Evolutionary conservation across 495 filamentous ascomycete genomes (phyloP).

Genomic region (Tuber aestivum): DNA sequence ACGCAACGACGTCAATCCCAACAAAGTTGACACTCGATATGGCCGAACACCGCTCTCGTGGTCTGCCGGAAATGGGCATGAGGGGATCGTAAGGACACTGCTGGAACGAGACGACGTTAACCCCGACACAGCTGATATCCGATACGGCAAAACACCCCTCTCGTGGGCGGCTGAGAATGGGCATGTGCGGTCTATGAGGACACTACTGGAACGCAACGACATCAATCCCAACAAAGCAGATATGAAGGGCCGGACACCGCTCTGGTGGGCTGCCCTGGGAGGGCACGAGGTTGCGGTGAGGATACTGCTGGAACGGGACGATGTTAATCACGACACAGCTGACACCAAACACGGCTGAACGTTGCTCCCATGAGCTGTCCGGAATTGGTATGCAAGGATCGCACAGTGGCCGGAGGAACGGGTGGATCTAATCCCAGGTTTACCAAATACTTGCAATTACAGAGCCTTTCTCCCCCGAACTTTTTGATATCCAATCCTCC

Average conservation of each 20-base stretch:
- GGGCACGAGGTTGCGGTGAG: background rate
- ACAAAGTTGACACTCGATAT: background rate
- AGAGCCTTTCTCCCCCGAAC: background rate
- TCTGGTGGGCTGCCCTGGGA: background rate
- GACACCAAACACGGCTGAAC: background rate
- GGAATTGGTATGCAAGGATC: background rate
- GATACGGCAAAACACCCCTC: background rate
- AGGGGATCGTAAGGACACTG: background rate
- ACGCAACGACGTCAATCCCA: background rate
- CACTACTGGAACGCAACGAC: background rate
- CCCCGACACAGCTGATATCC: background rate
- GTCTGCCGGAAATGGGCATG: background rate
- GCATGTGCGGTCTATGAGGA: background rate
- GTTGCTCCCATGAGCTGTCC: background rate
- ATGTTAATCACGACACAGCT: background rate
- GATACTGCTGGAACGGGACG: background rate
- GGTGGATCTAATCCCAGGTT: too few species aligned
- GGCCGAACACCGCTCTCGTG: background rate
- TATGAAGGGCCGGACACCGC: background rate
- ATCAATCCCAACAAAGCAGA: background rate
- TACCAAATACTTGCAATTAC: accelerated
- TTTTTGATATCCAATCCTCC: background rate
- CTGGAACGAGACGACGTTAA: background rate
- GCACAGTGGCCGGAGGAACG: background rate
- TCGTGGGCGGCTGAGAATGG: background rate